Base-by-base conservation (phyloP, 2,329 filamentous ascomycete genomes). In the Didymella exigua region DNA sequence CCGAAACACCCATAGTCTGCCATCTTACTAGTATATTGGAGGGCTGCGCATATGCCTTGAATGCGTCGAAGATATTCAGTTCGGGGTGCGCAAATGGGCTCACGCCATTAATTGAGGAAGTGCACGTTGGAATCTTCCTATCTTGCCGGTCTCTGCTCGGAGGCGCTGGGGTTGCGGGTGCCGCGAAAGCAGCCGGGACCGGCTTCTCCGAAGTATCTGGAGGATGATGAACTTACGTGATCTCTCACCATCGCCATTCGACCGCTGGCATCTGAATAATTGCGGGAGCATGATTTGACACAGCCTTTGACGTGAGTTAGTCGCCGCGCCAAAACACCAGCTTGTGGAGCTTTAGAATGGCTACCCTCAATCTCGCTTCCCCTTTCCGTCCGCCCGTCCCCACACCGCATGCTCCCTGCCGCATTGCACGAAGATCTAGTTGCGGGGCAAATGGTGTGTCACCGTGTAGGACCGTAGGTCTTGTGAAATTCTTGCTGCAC, bases 281-380 rank as follows among this genome's bases (percentile, higher is more conserved):
- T 51, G 36, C 30, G 38, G 30, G 31, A 44, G 31, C 21, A 42
- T 43, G 48, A 29, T 48, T 38, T 50, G 31, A 47, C 44, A 34
- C 48, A 26, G 14, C 21, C 30, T 46, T 29, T 27, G 47, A 47
- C 37, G 26, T 56, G 42, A 42, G 44, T 37, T 38, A 44, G 31
- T 43, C 23, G 47, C 36, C 42, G 52, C 41, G 19, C 33, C 43
- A 31, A 13, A 38, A 11, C 23, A 19, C 37, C 19, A 43, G 16
- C 11, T 48, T 19, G 43, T 42, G 24, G 23, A 33, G 42, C 40
- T 48, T 43, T 27, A 27, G 44, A 33, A 19, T 33, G 37, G 37
- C 37, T 21, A 37, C 34, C 48, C 38, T 56, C 47, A 56, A 56
- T 56, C 33, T 56, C 54, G 48, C 43, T 43, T 51, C 27, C 43